A percentile compares a stretch with the other conserved stretches of the same genome.
These are phyloP conservation scores for Hypoxylon sp. DNA, from an alignment of 2,329 filamentous ascomycete species.

Conservation along the genomic window DNA sequence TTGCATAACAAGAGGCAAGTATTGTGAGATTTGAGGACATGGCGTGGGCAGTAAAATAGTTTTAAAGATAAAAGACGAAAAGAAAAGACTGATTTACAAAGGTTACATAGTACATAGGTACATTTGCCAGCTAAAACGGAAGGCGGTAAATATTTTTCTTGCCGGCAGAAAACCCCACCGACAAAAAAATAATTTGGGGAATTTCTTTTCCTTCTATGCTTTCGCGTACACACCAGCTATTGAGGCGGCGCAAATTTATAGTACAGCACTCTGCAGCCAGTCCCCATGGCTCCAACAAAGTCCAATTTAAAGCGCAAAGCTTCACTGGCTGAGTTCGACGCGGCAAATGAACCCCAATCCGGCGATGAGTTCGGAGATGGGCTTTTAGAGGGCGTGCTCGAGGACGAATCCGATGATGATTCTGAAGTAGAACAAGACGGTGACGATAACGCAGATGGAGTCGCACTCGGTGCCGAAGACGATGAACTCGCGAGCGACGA, in stretches of 20 bases:
- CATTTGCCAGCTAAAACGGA: neutral
- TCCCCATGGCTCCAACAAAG: conserved; percentile 52
- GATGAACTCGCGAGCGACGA: conserved; percentile 52
- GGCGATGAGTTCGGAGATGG: conserved; percentile 67
- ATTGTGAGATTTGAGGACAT: no score
- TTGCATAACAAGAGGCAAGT: no score
- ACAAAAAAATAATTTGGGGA: conserved; percentile 30
- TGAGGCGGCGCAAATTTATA: no score
- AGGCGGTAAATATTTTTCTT: conserved; percentile 27
- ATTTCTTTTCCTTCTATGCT: conserved; percentile 11
- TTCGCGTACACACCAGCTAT: conserved; percentile 16
- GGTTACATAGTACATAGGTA: no score
- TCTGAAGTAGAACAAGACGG: conserved; percentile 47
- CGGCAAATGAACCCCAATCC: conserved; percentile 58
- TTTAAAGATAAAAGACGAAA: no score
- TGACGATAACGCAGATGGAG: conserved; percentile 54
- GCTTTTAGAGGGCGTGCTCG: conserved; percentile 63
- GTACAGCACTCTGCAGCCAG: conserved; percentile 17
- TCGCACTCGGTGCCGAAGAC: conserved; percentile 51
- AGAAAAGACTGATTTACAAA: no score
- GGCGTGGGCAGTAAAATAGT: no score
- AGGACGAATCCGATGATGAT: conserved; percentile 64
- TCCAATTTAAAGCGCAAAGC: conserved; percentile 71
- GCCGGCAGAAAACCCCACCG: conserved; percentile 32
- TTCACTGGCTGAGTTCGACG: conserved; percentile 60